Evolutionary conservation across 495 filamentous ascomycete genomes (phyloP), one percentile per base, ranked within the genome.

Genomic region (Neurospora pannonica): DNA sequence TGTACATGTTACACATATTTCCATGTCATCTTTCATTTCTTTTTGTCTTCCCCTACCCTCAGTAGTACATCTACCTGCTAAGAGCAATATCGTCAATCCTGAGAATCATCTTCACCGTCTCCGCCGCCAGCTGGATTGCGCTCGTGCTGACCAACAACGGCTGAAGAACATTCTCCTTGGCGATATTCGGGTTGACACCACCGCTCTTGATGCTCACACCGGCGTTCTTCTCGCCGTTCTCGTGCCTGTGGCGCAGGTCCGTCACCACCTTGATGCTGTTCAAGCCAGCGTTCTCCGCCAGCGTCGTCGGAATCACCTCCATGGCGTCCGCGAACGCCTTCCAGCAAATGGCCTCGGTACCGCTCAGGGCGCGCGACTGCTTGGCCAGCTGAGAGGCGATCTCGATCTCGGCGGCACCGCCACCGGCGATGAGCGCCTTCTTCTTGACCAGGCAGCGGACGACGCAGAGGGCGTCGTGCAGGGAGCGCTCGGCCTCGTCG

Each of bases 181-280:
- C 91, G 75, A 97, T 97, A 81, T 97, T 93, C 72, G 90, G 89
- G 88, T 97, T 97, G 62, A 99, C 97, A 71, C 97, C 96, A 10
- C 97, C 95, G 80, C 91, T 94, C 88, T 96, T 93, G 84, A 99
- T 98, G 83, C 94, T 97, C 31, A 99, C 94, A 72, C 96, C 96
- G 21, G 96, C 95, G 77, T 97, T 97, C 86, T 91, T 92, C 89
- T 98, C 94, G 71, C 95, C 97, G 81, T 92, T 90, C 75, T 94
- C 96, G 82, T 99, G 96, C 76, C 94, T 88, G 84, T 97, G 93
- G 78, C 97, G 88, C 82, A 99, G 84, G 74, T 97, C 97, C 42
- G 96, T 99, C n/a, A 99, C 96, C 19, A 99, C 97, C 83, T 95
- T 97, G 87, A 99, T 98, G 79, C 91, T 93, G 86, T 98, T 98